A percentile compares a stretch with the other conserved stretches of the same genome.
Evolutionary conservation across 371 early-diverging fungal genomes (phyloP).

Genomic region (Mycotypha africana): DNA sequence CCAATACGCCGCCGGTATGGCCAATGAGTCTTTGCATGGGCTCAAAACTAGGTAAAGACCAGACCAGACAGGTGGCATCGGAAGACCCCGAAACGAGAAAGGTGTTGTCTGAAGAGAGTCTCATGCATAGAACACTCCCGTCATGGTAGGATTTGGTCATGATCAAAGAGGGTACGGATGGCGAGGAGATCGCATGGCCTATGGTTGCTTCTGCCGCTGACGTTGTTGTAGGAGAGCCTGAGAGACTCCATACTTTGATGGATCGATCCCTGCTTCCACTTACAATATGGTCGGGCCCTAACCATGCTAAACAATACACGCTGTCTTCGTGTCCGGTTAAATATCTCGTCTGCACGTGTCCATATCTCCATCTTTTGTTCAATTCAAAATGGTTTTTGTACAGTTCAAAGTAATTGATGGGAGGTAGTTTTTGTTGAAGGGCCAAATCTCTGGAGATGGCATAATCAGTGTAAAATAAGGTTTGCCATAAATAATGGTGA

Average conservation of each 20-base stretch:
- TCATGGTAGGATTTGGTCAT: constrained; percentile 76
- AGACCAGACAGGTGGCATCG: constrained; percentile 81
- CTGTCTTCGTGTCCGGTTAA: constrained; percentile 80
- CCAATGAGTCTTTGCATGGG: constrained; percentile 30
- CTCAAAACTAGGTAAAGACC: constrained; percentile 58
- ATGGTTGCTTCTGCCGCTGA: no score
- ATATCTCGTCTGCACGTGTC: constrained; percentile 11
- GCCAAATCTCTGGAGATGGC: background rate
- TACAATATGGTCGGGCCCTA: constrained; percentile 63
- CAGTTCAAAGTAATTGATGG: background rate
- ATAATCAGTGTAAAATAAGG: constrained; percentile 12
- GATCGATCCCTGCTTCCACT: constrained; percentile 91
- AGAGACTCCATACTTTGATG: constrained; percentile 73
- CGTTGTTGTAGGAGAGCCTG: background rate
- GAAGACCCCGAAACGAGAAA: constrained; percentile 87
- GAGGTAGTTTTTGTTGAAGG: background rate
- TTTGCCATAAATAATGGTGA: constrained; percentile 15
- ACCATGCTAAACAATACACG: constrained; percentile 80
- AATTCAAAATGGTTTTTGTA: constrained; percentile 15
- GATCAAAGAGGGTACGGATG: no score
- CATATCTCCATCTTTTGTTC: constrained; percentile 13
- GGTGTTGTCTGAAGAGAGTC: constrained; percentile 53
- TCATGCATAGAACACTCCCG: constrained; percentile 83
- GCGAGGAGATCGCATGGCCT: no score
- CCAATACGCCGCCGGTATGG: constrained; percentile 72